phyloP scores from a whole-genome alignment of 2,329 filamentous ascomycete genomes.

The Aspergillus flavus region DNA sequence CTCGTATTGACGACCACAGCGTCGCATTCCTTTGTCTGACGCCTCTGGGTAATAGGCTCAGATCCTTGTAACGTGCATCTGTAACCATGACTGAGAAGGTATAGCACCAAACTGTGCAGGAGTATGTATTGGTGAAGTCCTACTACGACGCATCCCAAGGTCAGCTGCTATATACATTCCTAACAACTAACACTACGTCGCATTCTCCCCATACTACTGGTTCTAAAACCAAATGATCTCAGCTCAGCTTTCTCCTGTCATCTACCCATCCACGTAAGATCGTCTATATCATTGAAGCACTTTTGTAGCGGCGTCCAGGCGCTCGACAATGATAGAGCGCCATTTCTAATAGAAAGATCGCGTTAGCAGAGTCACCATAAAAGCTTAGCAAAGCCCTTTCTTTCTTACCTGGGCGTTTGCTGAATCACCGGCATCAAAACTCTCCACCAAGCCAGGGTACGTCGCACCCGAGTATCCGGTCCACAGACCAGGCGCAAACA shows the following conservation, averaged over 20 bases:
- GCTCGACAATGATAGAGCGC: conserved; percentile 41
- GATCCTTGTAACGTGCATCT: neutral
- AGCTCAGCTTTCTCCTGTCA: too few relatives aligned
- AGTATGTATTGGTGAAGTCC: neutral
- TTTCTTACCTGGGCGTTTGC: conserved; percentile 55
- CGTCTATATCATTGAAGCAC: conserved; percentile 27
- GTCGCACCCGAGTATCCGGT: conserved; percentile 82
- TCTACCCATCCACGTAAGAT: neutral
- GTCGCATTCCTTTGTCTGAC: neutral
- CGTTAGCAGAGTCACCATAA: neutral
- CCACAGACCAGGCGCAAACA: conserved; percentile 90
- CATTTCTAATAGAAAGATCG: conserved; percentile 38
- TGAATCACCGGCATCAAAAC: conserved; percentile 55
- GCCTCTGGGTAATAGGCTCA: neutral
- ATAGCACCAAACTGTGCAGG: neutral
- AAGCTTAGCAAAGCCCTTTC: conserved; percentile 8
- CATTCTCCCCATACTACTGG: neutral
- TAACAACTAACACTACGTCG: neutral
- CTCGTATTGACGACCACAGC: neutral
- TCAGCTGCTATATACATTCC: neutral
- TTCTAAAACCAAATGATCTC: neutral
- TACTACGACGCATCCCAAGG: neutral
- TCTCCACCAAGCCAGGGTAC: conserved; percentile 66
- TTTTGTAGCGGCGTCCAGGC: conserved; percentile 35
- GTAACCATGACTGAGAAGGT: neutral